A percentile compares a stretch with the other conserved stretches of the same genome.
Evolutionary conservation across 257 asterid species (phyloP).

Genomic region (Orobanche coerulescens): DNA sequence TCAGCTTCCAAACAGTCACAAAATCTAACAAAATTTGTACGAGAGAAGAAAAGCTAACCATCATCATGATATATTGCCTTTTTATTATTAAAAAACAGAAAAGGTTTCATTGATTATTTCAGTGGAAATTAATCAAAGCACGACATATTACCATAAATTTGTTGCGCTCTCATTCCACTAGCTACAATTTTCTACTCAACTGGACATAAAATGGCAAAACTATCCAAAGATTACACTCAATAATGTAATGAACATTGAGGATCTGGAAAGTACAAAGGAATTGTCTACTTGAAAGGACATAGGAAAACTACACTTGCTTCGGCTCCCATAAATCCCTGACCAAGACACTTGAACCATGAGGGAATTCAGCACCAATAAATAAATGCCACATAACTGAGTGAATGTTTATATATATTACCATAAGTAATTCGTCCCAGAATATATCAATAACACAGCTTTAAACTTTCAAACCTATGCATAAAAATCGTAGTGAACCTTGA

Average conservation of each 20-base stretch:
- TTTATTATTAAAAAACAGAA: too few relatives aligned
- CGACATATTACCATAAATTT: background rate
- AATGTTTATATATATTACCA: background rate
- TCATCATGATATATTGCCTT: background rate
- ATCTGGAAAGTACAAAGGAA: background rate
- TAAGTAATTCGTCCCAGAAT: background rate
- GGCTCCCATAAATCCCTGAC: background rate
- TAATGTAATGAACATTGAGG: background rate
- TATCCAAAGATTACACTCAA: background rate
- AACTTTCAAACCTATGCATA: background rate
- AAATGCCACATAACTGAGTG: background rate
- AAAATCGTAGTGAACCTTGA: background rate
- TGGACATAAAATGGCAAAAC: background rate
- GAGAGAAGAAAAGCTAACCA: background rate
- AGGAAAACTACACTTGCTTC: background rate
- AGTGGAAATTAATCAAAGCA: background rate
- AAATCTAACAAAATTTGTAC: background rate
- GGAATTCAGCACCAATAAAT: background rate
- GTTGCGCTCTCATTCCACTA: background rate
- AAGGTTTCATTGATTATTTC: background rate
- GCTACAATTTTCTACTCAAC: too few relatives aligned
- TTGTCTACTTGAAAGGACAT: background rate
- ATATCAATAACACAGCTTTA: background rate
- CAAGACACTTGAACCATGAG: slow-evolving; percentile 11
- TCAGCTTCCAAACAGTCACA: background rate